These are phyloP conservation scores for Paecilomyces formosus DNA, from an alignment of 2,329 filamentous ascomycete species.

Conservation along the genomic window DNA sequence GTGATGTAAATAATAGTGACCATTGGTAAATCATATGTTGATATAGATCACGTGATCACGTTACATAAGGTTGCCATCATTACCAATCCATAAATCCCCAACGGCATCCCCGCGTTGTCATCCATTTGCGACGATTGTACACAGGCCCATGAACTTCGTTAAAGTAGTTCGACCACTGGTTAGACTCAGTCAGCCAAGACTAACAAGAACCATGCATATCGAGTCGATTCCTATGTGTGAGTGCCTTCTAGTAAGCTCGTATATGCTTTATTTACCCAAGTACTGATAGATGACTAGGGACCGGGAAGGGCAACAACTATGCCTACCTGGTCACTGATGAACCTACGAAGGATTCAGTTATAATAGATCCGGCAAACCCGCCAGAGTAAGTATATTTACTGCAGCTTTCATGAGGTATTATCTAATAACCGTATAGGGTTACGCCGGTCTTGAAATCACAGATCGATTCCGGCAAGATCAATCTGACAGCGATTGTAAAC, in stretches of 20 bases:
- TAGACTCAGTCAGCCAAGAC: slow-evolving; percentile 3
- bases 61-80: slow-evolving; percentile 3
- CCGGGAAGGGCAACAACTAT: slow-evolving; percentile 42
- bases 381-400: slow-evolving; percentile 33
- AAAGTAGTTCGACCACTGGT: slow-evolving; percentile 14
- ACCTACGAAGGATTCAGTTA: slow-evolving; percentile 41
- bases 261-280: not conserved
- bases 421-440: slow-evolving; percentile 39
- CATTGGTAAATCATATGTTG: not conserved
- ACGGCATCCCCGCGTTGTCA: not conserved
- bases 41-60: slow-evolving; percentile 1
- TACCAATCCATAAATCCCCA: not conserved
- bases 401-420: not conserved
- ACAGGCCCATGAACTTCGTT: slow-evolving; percentile 20
- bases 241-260: slow-evolving; percentile 9
- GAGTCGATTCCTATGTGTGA: slow-evolving; percentile 49
- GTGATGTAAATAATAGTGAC: not conserved
- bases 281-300: slow-evolving; percentile 15
- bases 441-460: slow-evolving; percentile 63
- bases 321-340: slow-evolving; percentile 46
- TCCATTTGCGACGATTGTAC: not conserved
- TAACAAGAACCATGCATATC: slow-evolving; percentile 40
- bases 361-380: slow-evolving; percentile 46
- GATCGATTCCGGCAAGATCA: slow-evolving; percentile 63
- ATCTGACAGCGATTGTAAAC: slow-evolving; percentile 84